Evolutionary conservation across 129 eudicot genomes (phyloP).

Genomic region (Tagetes erecta): DNA sequence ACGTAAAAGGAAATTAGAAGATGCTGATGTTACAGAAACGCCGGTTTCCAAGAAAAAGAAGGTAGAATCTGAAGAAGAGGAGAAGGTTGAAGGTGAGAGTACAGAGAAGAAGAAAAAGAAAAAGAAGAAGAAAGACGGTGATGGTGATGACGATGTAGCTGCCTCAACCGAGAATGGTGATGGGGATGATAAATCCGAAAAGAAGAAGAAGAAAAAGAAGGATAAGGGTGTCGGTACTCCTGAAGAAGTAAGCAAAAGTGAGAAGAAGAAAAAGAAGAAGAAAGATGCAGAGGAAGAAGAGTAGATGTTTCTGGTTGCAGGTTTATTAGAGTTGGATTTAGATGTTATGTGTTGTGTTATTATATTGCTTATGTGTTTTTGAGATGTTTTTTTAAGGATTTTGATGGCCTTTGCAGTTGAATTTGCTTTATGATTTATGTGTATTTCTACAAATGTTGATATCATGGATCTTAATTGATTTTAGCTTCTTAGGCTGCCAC

Average conservation of each 20-base stretch:
- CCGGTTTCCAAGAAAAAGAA: conserved; percentile 37
- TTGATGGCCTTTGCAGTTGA: conserved; percentile 20
- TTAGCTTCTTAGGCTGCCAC: too few relatives aligned
- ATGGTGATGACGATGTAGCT: conserved; percentile 3
- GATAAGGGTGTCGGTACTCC: conserved; percentile 45
- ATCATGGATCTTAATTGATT: not conserved
- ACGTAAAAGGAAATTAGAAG: conserved; percentile 46
- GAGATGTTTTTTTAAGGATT: conserved; percentile 17
- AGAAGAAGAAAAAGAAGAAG: conserved; percentile 56
- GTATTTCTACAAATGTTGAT: conserved; percentile 25
- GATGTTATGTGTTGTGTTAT: conserved; percentile 28
- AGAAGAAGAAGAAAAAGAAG: conserved; percentile 53
- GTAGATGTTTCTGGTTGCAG: conserved; percentile 23
- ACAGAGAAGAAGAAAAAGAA: conserved; percentile 53
- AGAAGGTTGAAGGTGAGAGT: conserved; percentile 26
- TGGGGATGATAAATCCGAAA: conserved; percentile 61
- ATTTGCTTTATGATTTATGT: conserved; percentile 1
- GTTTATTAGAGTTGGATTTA: conserved; percentile 12
- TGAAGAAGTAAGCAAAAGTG: conserved; percentile 42
- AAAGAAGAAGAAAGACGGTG: conserved; percentile 35
- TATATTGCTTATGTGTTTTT: conserved; percentile 18
- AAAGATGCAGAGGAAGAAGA: conserved; percentile 44
- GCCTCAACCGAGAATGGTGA: conserved; percentile 30
- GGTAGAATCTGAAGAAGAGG: conserved; percentile 27
- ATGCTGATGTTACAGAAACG: conserved; percentile 31